Percentiles rank a stretch among this genome's conserved stretches.
Conservation (phyloP, 2,329 filamentous ascomycete genomes). For the Tolypocladium pustulatum region DNA sequence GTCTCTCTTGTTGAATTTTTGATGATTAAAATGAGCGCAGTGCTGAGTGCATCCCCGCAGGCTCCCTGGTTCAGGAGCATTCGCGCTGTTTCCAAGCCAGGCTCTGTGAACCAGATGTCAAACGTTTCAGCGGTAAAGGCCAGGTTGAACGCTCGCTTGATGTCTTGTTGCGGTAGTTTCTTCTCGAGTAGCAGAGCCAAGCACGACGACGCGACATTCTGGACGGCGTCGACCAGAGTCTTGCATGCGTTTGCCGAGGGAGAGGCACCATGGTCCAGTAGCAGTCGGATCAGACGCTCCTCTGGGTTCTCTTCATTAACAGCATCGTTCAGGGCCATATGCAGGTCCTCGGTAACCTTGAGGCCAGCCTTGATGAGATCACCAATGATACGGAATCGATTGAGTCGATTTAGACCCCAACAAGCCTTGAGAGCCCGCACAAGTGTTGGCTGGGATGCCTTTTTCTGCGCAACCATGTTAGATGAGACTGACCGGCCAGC, state of each 20-base stretch:
- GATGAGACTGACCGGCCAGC: not conserved
- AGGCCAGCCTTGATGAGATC: slow-evolving; percentile 43
- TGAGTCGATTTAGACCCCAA: slow-evolving; percentile 38
- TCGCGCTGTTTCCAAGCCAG: slow-evolving; percentile 34
- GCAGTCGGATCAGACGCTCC: slow-evolving; percentile 31
- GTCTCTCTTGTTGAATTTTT: slow-evolving; percentile 28
- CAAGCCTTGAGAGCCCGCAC: slow-evolving; percentile 41
- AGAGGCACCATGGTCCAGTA: slow-evolving; percentile 41
- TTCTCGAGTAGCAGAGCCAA: slow-evolving; percentile 31
- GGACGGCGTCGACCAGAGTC: slow-evolving; percentile 38
- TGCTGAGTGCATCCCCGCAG: slow-evolving; percentile 31
- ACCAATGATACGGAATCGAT: slow-evolving; percentile 34
- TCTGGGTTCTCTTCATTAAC: slow-evolving; percentile 43
- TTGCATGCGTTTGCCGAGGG: slow-evolving; percentile 40
- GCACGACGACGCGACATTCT: slow-evolving; percentile 24
- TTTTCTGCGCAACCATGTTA: slow-evolving; percentile 22
- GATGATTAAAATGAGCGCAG: slow-evolving; percentile 35
- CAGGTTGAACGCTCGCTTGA: slow-evolving; percentile 32
- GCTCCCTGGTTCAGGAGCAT: slow-evolving; percentile 40
- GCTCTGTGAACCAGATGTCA: slow-evolving; percentile 33
- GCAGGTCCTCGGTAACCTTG: slow-evolving; percentile 34
- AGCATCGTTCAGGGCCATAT: slow-evolving; percentile 38
- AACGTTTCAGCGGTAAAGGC: slow-evolving; percentile 31
- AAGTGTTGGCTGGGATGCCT: slow-evolving; percentile 35
- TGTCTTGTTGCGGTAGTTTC: slow-evolving; percentile 29